Evolutionary conservation across 805 yeast species (phyloP), one percentile per base, ranked within the genome.

Genomic region (Ogataea thermomethanolica): DNA sequence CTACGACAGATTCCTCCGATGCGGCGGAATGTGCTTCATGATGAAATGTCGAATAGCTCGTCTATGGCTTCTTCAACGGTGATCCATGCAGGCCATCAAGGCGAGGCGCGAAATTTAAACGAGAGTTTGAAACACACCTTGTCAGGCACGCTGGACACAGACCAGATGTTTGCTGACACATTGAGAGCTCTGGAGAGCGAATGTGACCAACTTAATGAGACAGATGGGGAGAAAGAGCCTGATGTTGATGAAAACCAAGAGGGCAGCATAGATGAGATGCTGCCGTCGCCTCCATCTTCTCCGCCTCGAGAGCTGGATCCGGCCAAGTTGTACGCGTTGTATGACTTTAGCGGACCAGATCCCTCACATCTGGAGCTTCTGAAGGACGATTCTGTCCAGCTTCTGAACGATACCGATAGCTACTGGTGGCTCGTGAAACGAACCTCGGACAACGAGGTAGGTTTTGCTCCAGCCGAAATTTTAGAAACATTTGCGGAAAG

Each of bases 401-500:
- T 93, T 13, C 65, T 93, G 25, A 89, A 88, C 56, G 99, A 93
- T 56, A 81, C 84, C 35, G 96, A 93, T 63, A 76, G 86, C 45
- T 93, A 93, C 64, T 93, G 99, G 99, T 93, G 99, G 98, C 69
- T 91, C 8, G 91, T 93, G 22, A 61, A 67, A 22, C 71, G 74
- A 43, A 42, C 66, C 33, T 56, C 61, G 10, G 67, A 64, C 45
- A 46, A 43, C 8, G 52, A 47, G 45, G 79, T 91, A 38, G 99
- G 99, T 1, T 93, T 90, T 67, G 95, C 95, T 2, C 99, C 99
- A 1, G 98, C 97, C 1, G 99, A 93, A 60, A 79, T 93, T 43
- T 66, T 93, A 26, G 99, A 93, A 62, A 87, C 96, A 0, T 89
- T 86, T 46, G 84, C 80, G 33, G 99, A 93, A 63, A 70, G 98